A percentile compares a stretch with the other conserved stretches of the same genome.
Evolutionary conservation across 306 rosid species (phyloP).

Genomic region (Erythrophleum fordii): DNA sequence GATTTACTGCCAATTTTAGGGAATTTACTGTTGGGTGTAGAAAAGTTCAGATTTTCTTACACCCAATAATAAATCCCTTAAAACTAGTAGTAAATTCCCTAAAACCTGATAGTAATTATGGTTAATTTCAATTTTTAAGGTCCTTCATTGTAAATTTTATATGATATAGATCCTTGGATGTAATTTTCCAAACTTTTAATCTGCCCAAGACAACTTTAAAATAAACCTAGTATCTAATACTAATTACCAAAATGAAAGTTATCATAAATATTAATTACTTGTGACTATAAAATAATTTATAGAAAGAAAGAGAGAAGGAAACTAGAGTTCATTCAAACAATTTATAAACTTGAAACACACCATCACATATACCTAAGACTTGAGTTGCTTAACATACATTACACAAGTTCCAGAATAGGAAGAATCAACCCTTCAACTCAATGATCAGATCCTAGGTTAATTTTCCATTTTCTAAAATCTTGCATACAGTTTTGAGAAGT

Average conservation of each 20-base stretch:
- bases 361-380: background rate
- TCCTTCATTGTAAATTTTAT: too few relatives aligned
- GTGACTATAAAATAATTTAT: background rate
- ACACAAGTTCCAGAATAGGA: background rate
- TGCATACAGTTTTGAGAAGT: background rate
- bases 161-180: too few relatives aligned
- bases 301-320: constrained; percentile 8
- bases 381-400: background rate
- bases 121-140: too few relatives aligned
- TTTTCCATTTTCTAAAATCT: constrained; percentile 3
- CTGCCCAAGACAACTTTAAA: background rate
- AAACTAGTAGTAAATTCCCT: too few relatives aligned
- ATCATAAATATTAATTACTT: background rate
- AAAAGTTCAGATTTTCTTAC: too few relatives aligned
- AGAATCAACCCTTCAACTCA: constrained; percentile 25
- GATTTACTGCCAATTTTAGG: too few relatives aligned
- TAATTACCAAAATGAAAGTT: background rate
- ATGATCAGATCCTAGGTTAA: background rate
- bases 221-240: background rate
- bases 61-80: too few relatives aligned
- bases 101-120: too few relatives aligned
- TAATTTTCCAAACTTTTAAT: too few relatives aligned
- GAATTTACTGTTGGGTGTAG: too few relatives aligned
- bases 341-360: constrained; percentile 10
- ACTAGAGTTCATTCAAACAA: constrained; percentile 12